These are phyloP conservation scores for Themeda triandra DNA, from an alignment of 176 grass and related monocot genomes.

Conservation along the genomic window DNA sequence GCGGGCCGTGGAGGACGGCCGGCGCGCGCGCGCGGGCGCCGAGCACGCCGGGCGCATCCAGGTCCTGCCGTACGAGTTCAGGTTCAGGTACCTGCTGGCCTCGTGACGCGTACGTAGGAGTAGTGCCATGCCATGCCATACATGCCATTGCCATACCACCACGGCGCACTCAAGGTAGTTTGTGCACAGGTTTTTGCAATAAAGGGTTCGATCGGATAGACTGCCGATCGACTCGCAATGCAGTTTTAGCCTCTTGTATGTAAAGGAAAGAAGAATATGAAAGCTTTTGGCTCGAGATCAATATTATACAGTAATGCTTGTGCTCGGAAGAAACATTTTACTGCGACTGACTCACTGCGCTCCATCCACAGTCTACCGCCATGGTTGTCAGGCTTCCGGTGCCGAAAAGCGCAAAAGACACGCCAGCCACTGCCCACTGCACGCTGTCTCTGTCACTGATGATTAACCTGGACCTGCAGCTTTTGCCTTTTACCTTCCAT, in stretches of 20 bases:
- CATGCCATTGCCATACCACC: no score
- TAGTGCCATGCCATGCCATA: no score
- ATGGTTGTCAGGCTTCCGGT: not conserved
- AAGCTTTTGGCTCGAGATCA: not conserved
- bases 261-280: not conserved
- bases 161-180: not conserved
- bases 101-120: constrained; percentile 20
- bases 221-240: not conserved
- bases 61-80: constrained; percentile 88
- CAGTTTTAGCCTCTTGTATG: not conserved
- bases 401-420: not conserved
- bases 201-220: not conserved
- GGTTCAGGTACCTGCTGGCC: constrained; percentile 85
- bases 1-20: constrained; percentile 44
- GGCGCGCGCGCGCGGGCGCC: constrained; percentile 11
- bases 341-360: not conserved
- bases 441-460: constrained; percentile 22
- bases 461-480: constrained; percentile 10
- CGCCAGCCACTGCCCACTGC: not conserved
- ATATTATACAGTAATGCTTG: no score
- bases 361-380: no score
- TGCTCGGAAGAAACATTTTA: not conserved
- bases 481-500: constrained; percentile 6
- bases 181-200: constrained; percentile 29
- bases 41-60: constrained; percentile 31